A percentile compares a stretch with the other conserved stretches of the same genome.
These are phyloP conservation scores for Ceratobasidium sp. DNA, from an alignment of 1,284 basidiomycete genomes.

Conservation along the genomic window DNA sequence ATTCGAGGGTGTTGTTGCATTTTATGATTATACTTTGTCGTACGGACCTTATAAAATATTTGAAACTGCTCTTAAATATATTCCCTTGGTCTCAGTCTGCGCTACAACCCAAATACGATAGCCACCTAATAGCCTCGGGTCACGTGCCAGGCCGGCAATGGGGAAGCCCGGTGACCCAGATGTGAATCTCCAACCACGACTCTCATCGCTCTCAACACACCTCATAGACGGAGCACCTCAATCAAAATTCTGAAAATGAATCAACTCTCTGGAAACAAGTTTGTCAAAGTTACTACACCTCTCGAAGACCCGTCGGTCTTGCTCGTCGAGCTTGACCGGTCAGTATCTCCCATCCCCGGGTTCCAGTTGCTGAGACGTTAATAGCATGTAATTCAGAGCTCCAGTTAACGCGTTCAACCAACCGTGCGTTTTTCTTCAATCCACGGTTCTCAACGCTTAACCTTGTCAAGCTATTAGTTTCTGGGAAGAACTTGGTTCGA, in stretches of 20 bases:
- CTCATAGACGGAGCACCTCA: too few species aligned
- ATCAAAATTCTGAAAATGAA: slow-evolving; percentile 36
- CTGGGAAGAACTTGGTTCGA: slow-evolving; percentile 74
- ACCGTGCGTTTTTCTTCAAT: slow-evolving; percentile 57
- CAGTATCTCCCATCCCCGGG: slow-evolving; percentile 18
- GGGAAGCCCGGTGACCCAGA: neutral
- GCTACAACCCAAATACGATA: too few species aligned
- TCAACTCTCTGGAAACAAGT: slow-evolving; percentile 57
- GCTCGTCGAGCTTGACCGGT: slow-evolving; percentile 65
- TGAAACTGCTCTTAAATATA: too few species aligned
- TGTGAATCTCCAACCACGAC: neutral
- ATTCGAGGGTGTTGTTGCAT: neutral
- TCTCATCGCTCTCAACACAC: too few species aligned
- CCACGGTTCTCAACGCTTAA: neutral
- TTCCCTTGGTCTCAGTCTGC: too few species aligned
- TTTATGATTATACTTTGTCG: neutral
- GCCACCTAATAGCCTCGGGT: neutral
- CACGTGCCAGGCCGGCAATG: neutral
- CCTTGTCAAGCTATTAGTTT: slow-evolving; percentile 61
- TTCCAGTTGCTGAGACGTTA: neutral
- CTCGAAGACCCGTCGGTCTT: slow-evolving; percentile 60
- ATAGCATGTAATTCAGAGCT: slow-evolving; percentile 57
- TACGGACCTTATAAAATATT: too few species aligned
- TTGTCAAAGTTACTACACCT: slow-evolving; percentile 66
- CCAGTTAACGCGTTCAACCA: slow-evolving; percentile 82